A percentile compares a stretch with the other conserved stretches of the same genome.
These are phyloP conservation scores for Entomortierella chlamydospora DNA, from an alignment of 192 early-diverging fungal species.

Conservation along the genomic window DNA sequence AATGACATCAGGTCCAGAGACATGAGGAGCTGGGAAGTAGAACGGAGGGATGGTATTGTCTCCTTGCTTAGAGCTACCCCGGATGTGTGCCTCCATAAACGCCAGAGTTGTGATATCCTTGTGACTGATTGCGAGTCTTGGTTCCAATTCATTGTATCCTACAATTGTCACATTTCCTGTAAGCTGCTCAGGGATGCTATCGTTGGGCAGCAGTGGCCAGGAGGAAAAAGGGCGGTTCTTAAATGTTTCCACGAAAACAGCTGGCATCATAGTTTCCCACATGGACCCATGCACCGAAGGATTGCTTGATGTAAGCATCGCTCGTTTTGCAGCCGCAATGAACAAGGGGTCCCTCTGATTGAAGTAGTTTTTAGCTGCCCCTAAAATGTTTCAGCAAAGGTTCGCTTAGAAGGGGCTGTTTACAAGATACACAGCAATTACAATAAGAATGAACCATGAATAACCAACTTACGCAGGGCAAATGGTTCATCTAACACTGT, in stretches of 20 bases:
- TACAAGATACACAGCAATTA: neutral
- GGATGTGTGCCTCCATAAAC: slow-evolving; percentile 25
- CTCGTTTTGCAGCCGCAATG: slow-evolving; percentile 17
- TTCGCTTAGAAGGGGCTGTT: neutral
- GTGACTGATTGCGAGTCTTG: slow-evolving; percentile 13
- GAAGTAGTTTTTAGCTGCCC: slow-evolving; percentile 12
- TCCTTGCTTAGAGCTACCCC: slow-evolving; percentile 1
- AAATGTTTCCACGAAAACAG: slow-evolving; percentile 31
- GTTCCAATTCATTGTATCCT: slow-evolving; percentile 13
- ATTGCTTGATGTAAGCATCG: slow-evolving; percentile 15
- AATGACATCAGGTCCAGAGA: slow-evolving; percentile 21
- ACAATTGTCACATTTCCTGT: slow-evolving; percentile 25
- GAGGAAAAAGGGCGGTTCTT: slow-evolving; percentile 25
- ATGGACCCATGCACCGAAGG: slow-evolving; percentile 24
- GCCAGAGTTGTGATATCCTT: slow-evolving; percentile 9
- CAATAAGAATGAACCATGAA: neutral
- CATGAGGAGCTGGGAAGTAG: slow-evolving; percentile 27
- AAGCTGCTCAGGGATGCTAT: slow-evolving; percentile 7
- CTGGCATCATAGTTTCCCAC: slow-evolving; percentile 34
- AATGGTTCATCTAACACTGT: slow-evolving; percentile 40
- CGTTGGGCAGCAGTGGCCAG: slow-evolving; percentile 7
- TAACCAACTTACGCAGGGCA: neutral
- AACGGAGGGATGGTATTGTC: slow-evolving; percentile 23
- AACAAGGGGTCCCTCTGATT: slow-evolving; percentile 22
- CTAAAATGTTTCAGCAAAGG: neutral